Percentiles rank a stretch among this genome's conserved stretches.
These are phyloP conservation scores for Crocinoboletus sp. DNA, from an alignment of 1,284 basidiomycete genomes.

Conservation along the genomic window DNA sequence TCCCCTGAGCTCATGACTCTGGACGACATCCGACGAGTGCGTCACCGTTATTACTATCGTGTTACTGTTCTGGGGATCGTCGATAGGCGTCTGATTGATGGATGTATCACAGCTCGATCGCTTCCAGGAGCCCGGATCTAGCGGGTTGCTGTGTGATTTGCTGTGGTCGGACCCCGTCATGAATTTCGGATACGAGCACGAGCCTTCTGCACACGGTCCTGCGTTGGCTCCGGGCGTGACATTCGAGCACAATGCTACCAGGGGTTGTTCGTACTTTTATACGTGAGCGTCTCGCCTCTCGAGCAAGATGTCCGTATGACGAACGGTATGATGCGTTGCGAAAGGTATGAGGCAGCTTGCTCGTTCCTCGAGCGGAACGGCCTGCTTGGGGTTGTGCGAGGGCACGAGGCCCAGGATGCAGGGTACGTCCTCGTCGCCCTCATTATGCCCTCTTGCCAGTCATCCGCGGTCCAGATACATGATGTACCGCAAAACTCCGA, in stretches of 20 bases:
- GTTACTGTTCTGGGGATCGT: not conserved
- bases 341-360: constrained; percentile 89
- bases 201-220: constrained; percentile 29
- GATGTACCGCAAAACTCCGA: constrained; percentile 38
- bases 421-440: constrained; percentile 49
- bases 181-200: constrained; percentile 65
- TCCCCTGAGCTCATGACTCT: constrained; percentile 86
- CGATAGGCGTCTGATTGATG: constrained; percentile 2
- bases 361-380: constrained; percentile 92
- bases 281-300: constrained; percentile 56
- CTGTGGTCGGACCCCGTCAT: constrained; percentile 93
- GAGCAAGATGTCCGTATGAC: not conserved
- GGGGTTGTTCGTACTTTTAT: constrained; percentile 95
- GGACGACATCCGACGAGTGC: constrained; percentile 73
- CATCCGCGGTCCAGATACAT: constrained; percentile 56
- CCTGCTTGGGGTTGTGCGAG: constrained; percentile 91
- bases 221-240: constrained; percentile 38
- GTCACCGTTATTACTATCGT: constrained; percentile 24
- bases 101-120: constrained; percentile 64
- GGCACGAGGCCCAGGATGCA: constrained; percentile 97
- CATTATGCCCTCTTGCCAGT: constrained; percentile 10
- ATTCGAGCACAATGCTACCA: constrained; percentile 86
- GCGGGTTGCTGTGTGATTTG: constrained; percentile 92
- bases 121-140: constrained; percentile 92
- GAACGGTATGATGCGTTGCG: not conserved